Conservation (phyloP, 306 rosid genomes). For the Luffa aegyptiaca region DNA sequence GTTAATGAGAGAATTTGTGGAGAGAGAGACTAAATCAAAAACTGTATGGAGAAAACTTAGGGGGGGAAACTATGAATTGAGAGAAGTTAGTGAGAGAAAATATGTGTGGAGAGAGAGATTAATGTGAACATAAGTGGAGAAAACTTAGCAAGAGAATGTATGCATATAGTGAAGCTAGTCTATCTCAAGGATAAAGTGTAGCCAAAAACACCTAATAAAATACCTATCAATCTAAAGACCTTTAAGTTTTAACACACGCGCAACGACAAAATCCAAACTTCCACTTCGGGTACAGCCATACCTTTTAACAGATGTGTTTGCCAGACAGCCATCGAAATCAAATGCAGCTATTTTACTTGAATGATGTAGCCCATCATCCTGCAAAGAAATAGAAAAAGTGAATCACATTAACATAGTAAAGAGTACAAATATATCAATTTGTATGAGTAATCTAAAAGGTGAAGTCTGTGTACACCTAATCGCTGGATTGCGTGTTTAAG, state of each 20-base stretch:
- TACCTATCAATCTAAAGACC: neutral
- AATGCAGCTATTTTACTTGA: slow-evolving; percentile 95
- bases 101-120: neutral
- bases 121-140: neutral
- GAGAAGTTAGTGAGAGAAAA: neutral
- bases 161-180: neutral
- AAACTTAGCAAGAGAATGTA: neutral
- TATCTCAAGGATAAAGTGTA: neutral
- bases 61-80: neutral
- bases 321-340: slow-evolving; percentile 97
- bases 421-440: neutral
- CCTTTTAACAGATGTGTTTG: slow-evolving; percentile 59
- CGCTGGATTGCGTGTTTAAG: neutral
- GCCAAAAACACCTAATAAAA: neutral
- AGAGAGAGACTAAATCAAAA: neutral
- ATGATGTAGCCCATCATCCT: slow-evolving; percentile 74
- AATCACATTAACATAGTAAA: neutral
- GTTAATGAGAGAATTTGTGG: neutral
- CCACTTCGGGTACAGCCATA: slow-evolving; percentile 14
- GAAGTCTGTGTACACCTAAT: neutral
- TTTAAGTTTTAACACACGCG: neutral
- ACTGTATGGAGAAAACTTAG: neutral
- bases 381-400: slow-evolving; percentile 24
- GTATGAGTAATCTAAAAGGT: neutral
- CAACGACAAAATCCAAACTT: neutral